Evolutionary conservation across 768 basidiomycete genomes (phyloP).

Genomic region (Lactarius pseudohatsudake): DNA sequence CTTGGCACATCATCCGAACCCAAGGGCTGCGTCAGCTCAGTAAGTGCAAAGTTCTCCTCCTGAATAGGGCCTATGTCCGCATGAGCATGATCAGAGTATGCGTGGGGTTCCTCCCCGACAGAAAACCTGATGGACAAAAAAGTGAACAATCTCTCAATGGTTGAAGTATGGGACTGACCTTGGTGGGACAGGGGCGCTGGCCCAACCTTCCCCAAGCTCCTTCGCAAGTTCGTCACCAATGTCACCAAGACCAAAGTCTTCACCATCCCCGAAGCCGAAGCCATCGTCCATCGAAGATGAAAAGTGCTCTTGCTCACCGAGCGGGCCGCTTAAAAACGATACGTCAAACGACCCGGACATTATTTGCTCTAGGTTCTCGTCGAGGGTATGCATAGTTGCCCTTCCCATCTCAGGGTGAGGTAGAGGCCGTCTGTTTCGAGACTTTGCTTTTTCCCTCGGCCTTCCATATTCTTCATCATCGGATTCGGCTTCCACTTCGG

Average conservation of each 20-base stretch:
- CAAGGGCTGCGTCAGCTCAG: constrained; percentile 4
- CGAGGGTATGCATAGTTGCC: constrained; percentile 60
- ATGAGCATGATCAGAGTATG: constrained; percentile 25
- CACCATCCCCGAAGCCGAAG: constrained; percentile 46
- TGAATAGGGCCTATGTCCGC: constrained; percentile 34
- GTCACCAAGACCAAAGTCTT: constrained; percentile 55
- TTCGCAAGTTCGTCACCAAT: constrained; percentile 73
- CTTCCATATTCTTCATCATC: constrained; percentile 51
- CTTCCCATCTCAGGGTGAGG: constrained; percentile 47
- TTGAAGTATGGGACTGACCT: constrained; percentile 1
- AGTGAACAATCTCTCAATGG: not conserved
- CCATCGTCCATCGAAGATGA: constrained; percentile 56
- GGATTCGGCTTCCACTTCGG: constrained; percentile 35
- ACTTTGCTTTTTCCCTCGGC: constrained; percentile 34
- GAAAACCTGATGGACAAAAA: constrained; percentile 1
- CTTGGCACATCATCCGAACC: not conserved
- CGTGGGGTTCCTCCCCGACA: constrained; percentile 11
- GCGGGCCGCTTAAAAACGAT: constrained; percentile 48
- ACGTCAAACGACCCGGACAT: constrained; percentile 65
- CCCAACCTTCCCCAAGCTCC: constrained; percentile 76
- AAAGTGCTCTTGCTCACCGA: constrained; percentile 41
- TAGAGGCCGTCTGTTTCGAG: constrained; percentile 34
- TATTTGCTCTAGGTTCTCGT: constrained; percentile 67
- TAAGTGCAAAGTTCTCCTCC: constrained; percentile 30
- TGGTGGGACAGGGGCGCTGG: constrained; percentile 34